These are phyloP conservation scores for Phtheirospermum japonicum DNA, from an alignment of 257 asterid species.

Conservation along the genomic window DNA sequence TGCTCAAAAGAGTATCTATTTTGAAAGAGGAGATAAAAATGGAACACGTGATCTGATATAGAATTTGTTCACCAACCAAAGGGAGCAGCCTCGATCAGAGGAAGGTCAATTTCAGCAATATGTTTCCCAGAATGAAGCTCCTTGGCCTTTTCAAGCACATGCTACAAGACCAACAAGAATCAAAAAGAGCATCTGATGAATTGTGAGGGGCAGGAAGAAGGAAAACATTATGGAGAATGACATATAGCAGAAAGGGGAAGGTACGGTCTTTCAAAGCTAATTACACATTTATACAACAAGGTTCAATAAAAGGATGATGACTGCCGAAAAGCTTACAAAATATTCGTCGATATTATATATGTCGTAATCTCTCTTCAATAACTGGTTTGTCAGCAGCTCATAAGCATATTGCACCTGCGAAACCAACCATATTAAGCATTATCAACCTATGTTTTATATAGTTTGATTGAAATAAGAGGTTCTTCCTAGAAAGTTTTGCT, in stretches of 20 bases:
- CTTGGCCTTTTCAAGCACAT: conserved; percentile 55
- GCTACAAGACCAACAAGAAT: conserved; percentile 44
- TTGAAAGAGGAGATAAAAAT: conserved; percentile 10
- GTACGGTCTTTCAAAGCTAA: neutral
- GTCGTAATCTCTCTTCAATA: conserved; percentile 96
- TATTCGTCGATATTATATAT: conserved; percentile 71
- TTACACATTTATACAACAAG: conserved; percentile 7
- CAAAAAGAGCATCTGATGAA: conserved; percentile 20
- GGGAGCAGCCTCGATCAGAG: conserved; percentile 53
- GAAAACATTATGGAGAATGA: conserved; percentile 18
- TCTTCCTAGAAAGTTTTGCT: conserved; percentile 9
- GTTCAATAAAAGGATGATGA: conserved; percentile 21
- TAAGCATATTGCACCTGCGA: conserved; percentile 89
- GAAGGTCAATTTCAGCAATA: conserved; percentile 55
- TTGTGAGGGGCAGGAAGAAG: neutral
- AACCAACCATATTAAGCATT: conserved; percentile 25
- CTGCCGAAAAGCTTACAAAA: conserved; percentile 43
- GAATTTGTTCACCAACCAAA: conserved; percentile 55
- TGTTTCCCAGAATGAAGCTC: conserved; percentile 46
- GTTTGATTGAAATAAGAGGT: conserved; percentile 19
- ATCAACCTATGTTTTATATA: conserved; percentile 13
- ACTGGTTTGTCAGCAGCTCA: conserved; percentile 75
- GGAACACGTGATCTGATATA: conserved; percentile 9
- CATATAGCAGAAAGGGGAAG: conserved; percentile 17
- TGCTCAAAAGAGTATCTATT: conserved; percentile 15